Percentiles rank a stretch among this genome's conserved stretches.
Evolutionary conservation across 202 grass and related monocot species (phyloP).

Genomic region (Setaria italica): DNA sequence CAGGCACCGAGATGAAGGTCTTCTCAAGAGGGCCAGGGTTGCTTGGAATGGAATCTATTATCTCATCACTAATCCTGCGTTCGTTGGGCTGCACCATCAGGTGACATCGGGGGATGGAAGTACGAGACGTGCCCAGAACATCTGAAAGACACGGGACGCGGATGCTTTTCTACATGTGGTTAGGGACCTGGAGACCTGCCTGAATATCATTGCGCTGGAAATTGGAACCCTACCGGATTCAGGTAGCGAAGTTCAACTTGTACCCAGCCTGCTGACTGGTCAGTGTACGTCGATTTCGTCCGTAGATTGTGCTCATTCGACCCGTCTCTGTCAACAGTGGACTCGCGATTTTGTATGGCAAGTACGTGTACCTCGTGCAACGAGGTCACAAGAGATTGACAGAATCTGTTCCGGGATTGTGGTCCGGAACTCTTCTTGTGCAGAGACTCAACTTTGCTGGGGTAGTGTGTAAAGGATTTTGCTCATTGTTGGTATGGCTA

Average conservation of each 20-base stretch:
- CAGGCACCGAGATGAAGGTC: not conserved
- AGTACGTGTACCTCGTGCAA: conserved; percentile 1
- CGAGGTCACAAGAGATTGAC: not conserved
- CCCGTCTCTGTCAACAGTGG: not conserved
- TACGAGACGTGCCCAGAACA: not conserved
- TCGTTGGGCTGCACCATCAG: not conserved
- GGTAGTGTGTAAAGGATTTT: not conserved
- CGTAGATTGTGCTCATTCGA: not conserved
- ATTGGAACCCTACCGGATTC: not conserved
- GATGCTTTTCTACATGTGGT: not conserved
- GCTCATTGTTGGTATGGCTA: not conserved
- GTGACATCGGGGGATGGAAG: not conserved
- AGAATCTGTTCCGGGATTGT: not conserved
- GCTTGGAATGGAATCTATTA: conserved; percentile 35
- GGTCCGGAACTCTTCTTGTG: not conserved
- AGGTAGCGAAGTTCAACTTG: not conserved
- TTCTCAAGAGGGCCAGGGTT: conserved; percentile 9
- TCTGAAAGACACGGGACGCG: conserved; percentile 2
- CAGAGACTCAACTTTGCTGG: not conserved
- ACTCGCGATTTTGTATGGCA: not conserved
- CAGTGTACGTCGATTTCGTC: not conserved
- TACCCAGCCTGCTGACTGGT: not conserved
- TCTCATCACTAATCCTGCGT: not conserved
- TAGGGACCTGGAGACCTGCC: not conserved
- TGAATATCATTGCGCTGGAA: not conserved